phyloP scores from a whole-genome alignment of 2,329 filamentous ascomycete genomes.

The Aspergillus ochraceoroseus region DNA sequence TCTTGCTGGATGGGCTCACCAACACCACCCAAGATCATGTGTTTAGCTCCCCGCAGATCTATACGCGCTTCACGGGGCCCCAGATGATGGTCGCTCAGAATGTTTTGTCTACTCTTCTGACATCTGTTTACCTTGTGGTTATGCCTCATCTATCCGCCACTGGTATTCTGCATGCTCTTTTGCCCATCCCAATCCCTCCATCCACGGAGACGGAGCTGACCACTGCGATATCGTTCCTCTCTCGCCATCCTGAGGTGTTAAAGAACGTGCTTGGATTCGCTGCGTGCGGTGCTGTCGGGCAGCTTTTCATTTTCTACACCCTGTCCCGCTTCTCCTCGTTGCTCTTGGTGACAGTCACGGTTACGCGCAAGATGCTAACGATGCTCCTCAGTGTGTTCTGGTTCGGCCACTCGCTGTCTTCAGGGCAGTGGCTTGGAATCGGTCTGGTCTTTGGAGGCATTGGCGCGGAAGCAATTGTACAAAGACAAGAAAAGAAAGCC shows the following conservation, averaged over 20 bases:
- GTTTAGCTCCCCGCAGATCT: slow-evolving; percentile 60
- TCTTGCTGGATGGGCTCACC: slow-evolving; percentile 91
- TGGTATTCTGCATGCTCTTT: slow-evolving; percentile 59
- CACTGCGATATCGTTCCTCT: slow-evolving; percentile 76
- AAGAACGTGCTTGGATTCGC: slow-evolving; percentile 87
- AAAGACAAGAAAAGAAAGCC: slow-evolving; percentile 72
- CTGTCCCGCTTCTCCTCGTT: slow-evolving; percentile 87
- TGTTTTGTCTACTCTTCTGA: slow-evolving; percentile 74
- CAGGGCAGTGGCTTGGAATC: slow-evolving; percentile 93
- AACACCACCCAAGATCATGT: slow-evolving; percentile 97
- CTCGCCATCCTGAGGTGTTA: slow-evolving; percentile 72
- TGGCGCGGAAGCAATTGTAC: slow-evolving; percentile 80
- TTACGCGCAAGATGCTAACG: slow-evolving; percentile 97
- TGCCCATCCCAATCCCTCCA: slow-evolving; percentile 55
- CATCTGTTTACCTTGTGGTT: slow-evolving; percentile 67
- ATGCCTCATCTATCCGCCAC: slow-evolving; percentile 75
- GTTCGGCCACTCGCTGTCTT: slow-evolving; percentile 80
- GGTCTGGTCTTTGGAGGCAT: slow-evolving; percentile 91
- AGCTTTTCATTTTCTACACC: slow-evolving; percentile 97
- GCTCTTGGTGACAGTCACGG: slow-evolving; percentile 89
- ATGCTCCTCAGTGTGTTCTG: slow-evolving; percentile 95
- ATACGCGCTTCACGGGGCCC: slow-evolving; percentile 76
- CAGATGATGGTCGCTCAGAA: slow-evolving; percentile 99
- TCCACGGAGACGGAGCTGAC: slow-evolving; percentile 69
- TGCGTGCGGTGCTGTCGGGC: slow-evolving; percentile 82